Evolutionary conservation across 2,329 filamentous ascomycete species (phyloP), one percentile per base, ranked within the genome.

Genomic region (Sarocladium kiliense): DNA sequence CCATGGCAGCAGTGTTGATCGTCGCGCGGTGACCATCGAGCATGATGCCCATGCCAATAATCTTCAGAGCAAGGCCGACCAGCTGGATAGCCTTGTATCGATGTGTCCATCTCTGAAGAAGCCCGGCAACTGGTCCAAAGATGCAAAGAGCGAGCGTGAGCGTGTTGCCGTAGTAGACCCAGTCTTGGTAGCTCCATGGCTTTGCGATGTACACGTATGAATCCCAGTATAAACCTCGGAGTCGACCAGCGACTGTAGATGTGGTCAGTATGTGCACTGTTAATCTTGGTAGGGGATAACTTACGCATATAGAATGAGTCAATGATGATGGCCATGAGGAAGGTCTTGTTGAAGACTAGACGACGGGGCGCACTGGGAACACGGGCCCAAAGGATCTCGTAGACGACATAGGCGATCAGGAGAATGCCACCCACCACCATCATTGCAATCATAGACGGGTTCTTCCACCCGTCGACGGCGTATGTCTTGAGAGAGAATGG

Each of bases 401-500:
- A 82, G 3, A 72, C 67, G 7, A 74, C 71, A n/a, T 78, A 72
- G 1, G 59, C 63, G 7, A 72, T 61, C 6, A 82, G 68, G 1
- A 72, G 59, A 12, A 72, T 56, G 23, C 63, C 61, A 18, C 74
- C 74, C 9, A 76, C 59, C 25, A 75, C 65, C 54, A 75, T 61
- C 64, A 76, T 68, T 56, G 65, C 65, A 58, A 77, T 76, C 26
- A 78, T 72, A 25, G 71, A 67, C 14, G 66, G 66, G n/a, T 71
- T 71, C 23, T 60, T 60, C 75, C 76, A 80, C 2, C 63, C 62
- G 26, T 72, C 59, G 2, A 66, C 57, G 54, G 74, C 72, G 42
- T 74, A 69, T 3, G 67, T 68, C 51, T 71, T 71, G 18, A 90
- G 74, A 6, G 76, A 85, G 67, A 91, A 82, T 0, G 87, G 85